These are phyloP conservation scores for Pyricularia grisea DNA, from an alignment of 2,329 filamentous ascomycete genomes.

Conservation along the genomic window DNA sequence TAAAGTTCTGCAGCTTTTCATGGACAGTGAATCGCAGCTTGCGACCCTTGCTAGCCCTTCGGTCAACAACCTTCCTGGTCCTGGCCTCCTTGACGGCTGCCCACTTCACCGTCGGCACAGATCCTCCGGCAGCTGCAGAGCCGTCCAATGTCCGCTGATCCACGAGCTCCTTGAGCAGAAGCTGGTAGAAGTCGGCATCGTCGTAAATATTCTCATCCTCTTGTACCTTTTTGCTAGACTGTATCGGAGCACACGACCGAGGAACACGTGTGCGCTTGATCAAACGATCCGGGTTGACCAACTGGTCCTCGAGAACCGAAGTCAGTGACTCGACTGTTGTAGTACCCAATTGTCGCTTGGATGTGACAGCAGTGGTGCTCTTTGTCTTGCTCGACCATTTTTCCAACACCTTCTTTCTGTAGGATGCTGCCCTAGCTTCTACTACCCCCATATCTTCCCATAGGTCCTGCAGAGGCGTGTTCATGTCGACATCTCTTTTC, in stretches of 20 bases:
- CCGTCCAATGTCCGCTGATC: conserved; percentile 74
- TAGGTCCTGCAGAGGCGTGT: conserved; percentile 45
- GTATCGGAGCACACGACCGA: conserved; percentile 66
- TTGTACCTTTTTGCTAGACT: conserved; percentile 46
- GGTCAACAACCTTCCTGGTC: conserved; percentile 76
- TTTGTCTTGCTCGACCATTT: conserved; percentile 85
- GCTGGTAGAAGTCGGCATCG: conserved; percentile 89
- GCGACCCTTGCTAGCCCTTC: conserved; percentile 87
- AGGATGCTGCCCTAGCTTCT: conserved; percentile 48
- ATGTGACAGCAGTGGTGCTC: conserved; percentile 44
- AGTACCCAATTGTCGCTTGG: conserved; percentile 42
- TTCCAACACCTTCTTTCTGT: conserved; percentile 66
- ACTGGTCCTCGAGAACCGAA: conserved; percentile 59
- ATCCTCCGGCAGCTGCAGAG: conserved; percentile 14
- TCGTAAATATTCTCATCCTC: conserved; percentile 68
- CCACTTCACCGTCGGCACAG: conserved; percentile 48
- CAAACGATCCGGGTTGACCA: conserved; percentile 56
- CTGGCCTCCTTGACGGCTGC: conserved; percentile 68
- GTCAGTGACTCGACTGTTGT: conserved; percentile 51
- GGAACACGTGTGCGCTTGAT: conserved; percentile 60
- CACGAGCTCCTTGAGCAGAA: conserved; percentile 85
- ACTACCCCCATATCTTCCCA: conserved; percentile 63
- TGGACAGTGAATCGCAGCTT: conserved; percentile 93
- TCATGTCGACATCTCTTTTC: conserved; percentile 30
- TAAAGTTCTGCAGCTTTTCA: conserved; percentile 96